Percentiles rank a stretch among this genome's conserved stretches.
Evolutionary conservation across 2,329 filamentous ascomycete species (phyloP).

Genomic region (Venturia pyrina): DNA sequence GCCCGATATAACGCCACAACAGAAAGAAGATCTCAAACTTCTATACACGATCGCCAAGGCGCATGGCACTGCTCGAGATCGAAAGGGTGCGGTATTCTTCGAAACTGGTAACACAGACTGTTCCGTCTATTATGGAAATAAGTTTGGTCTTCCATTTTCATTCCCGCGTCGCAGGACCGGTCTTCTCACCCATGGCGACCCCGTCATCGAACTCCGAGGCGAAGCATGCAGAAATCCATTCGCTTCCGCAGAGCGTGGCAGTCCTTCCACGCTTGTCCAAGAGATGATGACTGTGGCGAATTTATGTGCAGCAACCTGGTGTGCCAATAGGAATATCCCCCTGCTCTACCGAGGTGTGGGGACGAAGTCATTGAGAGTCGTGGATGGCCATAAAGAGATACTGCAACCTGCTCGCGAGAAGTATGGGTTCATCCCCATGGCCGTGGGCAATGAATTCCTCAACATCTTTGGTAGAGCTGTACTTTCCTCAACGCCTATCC

Average conservation of each 20-base stretch:
- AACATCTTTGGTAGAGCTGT: conserved; percentile 31
- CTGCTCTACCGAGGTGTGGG: conserved; percentile 37
- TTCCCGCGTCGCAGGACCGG: conserved; percentile 17
- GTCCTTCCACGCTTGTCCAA: conserved; percentile 20
- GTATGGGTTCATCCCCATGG: conserved; percentile 24
- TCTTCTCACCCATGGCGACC: conserved; percentile 31
- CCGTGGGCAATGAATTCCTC: conserved; percentile 33
- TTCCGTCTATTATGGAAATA: background rate
- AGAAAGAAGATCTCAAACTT: conserved; percentile 21
- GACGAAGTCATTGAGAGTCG: conserved; percentile 16
- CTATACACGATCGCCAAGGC: conserved; percentile 22
- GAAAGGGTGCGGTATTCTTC: conserved; percentile 15
- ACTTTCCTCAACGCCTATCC: conserved; percentile 36
- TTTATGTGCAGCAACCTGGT: conserved; percentile 42
- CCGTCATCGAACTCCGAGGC: conserved; percentile 24
- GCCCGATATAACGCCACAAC: conserved; percentile 15
- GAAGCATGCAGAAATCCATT: background rate
- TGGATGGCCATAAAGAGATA: conserved; percentile 13
- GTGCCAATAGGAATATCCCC: conserved; percentile 40
- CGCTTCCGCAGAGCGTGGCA: conserved; percentile 20
- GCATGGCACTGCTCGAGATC: conserved; percentile 17
- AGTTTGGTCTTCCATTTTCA: background rate
- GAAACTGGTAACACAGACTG: background rate
- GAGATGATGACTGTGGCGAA: conserved; percentile 48
- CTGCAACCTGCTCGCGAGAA: conserved; percentile 28